Percentiles rank a stretch among this genome's conserved stretches.
phyloP scores from a whole-genome alignment of 129 eudicot genomes.

The Centaurea solstitialis region DNA sequence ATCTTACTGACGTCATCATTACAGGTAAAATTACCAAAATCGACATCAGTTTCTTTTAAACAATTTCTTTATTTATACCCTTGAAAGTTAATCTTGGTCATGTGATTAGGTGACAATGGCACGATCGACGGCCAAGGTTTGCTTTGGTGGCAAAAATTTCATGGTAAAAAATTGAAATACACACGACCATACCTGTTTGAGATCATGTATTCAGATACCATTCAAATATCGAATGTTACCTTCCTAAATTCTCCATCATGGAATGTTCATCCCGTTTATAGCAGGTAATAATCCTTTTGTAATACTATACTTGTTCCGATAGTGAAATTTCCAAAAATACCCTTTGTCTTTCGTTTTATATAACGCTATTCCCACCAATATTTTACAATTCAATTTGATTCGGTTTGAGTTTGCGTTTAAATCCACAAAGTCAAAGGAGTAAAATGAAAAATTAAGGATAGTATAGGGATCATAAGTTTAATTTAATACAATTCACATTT shows the following conservation, averaged over 20 bases:
- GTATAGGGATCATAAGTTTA: not conserved
- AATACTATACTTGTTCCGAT: not conserved
- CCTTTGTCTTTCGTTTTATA: not conserved
- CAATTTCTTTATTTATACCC: not conserved
- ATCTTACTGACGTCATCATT: slow-evolving; percentile 83
- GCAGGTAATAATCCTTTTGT: slow-evolving; percentile 53
- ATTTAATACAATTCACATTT: not conserved
- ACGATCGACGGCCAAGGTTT: slow-evolving; percentile 93
- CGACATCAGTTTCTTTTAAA: not conserved
- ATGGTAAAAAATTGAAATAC: slow-evolving; percentile 60
- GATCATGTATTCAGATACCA: slow-evolving; percentile 68
- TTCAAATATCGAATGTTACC: slow-evolving; percentile 76
- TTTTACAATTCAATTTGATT: not conserved
- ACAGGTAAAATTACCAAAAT: slow-evolving; percentile 53
- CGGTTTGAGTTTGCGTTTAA: not conserved
- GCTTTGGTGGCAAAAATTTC: slow-evolving; percentile 86
- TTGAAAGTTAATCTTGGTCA: not conserved
- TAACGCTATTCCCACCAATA: not conserved
- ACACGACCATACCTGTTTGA: slow-evolving; percentile 85
- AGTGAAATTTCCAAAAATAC: not conserved
- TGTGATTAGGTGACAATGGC: slow-evolving; percentile 69
- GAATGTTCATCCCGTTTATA: slow-evolving; percentile 91
- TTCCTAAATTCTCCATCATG: slow-evolving; percentile 82
- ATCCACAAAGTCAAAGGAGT: slow-evolving; percentile 1
- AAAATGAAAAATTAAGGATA: not conserved